A percentile compares a stretch with the other conserved stretches of the same genome.
Conservation (phyloP, 768 basidiomycete genomes). For the Kwoniella sp. region DNA sequence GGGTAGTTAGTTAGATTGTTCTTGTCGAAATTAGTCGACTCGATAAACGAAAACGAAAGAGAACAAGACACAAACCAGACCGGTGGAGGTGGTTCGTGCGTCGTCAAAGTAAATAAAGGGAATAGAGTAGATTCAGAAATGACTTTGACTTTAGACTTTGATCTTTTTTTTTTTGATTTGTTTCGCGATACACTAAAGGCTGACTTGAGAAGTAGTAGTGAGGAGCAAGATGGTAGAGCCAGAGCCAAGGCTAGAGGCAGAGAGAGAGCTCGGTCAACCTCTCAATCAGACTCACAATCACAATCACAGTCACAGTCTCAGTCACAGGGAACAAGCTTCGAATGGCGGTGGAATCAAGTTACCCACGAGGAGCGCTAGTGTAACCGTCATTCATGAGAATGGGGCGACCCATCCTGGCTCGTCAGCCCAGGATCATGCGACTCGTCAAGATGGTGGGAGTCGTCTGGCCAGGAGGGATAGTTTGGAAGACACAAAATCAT, state of each 20-base stretch:
- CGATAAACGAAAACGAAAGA: no score
- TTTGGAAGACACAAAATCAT: slow-evolving; percentile 40
- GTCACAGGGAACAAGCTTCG: background rate
- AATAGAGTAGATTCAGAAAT: background rate
- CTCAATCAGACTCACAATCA: no score
- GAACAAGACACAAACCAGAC: no score
- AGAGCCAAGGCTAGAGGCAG: background rate
- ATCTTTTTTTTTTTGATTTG: no score
- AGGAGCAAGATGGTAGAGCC: background rate
- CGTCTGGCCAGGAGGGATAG: slow-evolving; percentile 29
- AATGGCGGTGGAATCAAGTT: background rate
- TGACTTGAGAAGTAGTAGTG: no score
- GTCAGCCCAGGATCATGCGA: background rate
- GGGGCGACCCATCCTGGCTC: background rate
- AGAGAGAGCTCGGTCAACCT: no score
- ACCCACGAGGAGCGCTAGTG: background rate
- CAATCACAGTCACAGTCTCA: background rate
- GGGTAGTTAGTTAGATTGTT: no score
- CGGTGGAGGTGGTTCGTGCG: background rate
- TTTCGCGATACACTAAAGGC: no score
- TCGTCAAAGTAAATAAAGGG: background rate
- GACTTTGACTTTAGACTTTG: background rate
- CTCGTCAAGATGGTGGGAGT: background rate
- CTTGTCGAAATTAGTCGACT: no score
- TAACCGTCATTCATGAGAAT: background rate